These are phyloP conservation scores for Aquilaria malaccensis DNA, from an alignment of 345 rosid genomes.

Conservation along the genomic window DNA sequence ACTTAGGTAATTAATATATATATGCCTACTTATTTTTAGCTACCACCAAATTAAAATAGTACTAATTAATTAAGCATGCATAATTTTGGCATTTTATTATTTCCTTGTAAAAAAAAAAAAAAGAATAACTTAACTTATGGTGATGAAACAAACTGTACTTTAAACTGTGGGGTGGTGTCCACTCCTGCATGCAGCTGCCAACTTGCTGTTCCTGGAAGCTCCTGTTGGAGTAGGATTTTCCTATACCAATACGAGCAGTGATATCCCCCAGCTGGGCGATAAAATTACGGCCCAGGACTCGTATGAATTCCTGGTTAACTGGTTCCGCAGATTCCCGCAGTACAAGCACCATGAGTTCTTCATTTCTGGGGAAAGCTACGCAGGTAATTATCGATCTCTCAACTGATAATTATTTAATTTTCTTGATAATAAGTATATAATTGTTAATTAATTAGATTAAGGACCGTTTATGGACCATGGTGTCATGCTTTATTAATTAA, in stretches of 20 bases:
- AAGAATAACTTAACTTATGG: not conserved
- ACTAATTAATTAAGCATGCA: not conserved
- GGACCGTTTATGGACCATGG: not conserved
- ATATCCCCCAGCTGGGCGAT: constrained; percentile 51
- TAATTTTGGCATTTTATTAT: not conserved
- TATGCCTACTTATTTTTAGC: too few species aligned
- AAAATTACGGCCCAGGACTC: constrained; percentile 45
- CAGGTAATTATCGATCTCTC: constrained; percentile 23
- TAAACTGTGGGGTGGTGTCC: not conserved
- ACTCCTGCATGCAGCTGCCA: constrained; percentile 35
- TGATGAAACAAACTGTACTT: not conserved
- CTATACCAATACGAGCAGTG: constrained; percentile 40
- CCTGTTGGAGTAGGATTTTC: constrained; percentile 70
- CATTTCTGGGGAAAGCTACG: constrained; percentile 73
- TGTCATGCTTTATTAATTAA: not conserved
- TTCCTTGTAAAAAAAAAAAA: not conserved
- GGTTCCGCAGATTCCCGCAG: constrained; percentile 67
- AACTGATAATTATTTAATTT: too few species aligned
- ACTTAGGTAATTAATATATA: constrained; percentile 32
- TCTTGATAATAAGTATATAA: not conserved
- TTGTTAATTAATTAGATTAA: not conserved
- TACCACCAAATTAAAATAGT: not conserved
- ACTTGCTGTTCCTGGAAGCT: constrained; percentile 56
- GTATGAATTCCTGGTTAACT: constrained; percentile 47
- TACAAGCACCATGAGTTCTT: constrained; percentile 51